Conservation (phyloP, 495 filamentous ascomycete genomes). For the Pyronema domesticum region DNA sequence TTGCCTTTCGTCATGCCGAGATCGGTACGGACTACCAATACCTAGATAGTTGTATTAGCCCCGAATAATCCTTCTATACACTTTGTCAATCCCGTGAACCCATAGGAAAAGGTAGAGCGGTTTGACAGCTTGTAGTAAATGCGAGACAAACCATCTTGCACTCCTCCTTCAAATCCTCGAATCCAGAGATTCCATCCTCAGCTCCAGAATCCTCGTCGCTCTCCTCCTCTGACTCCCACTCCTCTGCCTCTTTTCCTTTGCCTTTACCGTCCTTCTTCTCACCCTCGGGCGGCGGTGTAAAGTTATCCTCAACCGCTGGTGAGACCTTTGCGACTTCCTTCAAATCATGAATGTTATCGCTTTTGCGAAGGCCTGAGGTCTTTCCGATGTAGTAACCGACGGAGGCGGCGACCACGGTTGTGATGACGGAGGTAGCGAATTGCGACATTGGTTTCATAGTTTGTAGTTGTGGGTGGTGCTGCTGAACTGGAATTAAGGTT, state of each 20-base stretch:
- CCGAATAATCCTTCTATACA: neutral
- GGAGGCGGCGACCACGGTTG: conserved; percentile 11
- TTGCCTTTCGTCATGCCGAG: conserved; percentile 98
- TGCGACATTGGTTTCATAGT: conserved; percentile 1
- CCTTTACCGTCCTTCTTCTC: conserved; percentile 2
- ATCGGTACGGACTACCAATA: conserved; percentile 74
- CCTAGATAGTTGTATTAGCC: neutral
- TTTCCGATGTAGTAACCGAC: conserved; percentile 23
- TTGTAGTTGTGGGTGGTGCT: neutral
- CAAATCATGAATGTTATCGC: conserved; percentile 5
- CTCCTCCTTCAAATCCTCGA: conserved; percentile 45
- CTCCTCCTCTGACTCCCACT: conserved; percentile 4
- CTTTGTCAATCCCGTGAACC: neutral
- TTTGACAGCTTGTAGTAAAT: neutral
- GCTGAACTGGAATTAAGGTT: conserved; percentile 6
- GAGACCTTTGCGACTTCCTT: neutral
- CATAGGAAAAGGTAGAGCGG: neutral
- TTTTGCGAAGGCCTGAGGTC: conserved; percentile 12
- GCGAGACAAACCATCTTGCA: conserved; percentile 57
- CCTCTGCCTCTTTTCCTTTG: conserved; percentile 1
- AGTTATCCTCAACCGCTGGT: conserved; percentile 1
- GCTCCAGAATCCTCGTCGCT: conserved; percentile 14
- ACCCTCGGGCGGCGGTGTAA: neutral
- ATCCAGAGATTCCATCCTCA: conserved; percentile 10
- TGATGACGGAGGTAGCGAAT: neutral